Conservation (phyloP, 208 protist genomes). For the Polymyxa betae region DNA sequence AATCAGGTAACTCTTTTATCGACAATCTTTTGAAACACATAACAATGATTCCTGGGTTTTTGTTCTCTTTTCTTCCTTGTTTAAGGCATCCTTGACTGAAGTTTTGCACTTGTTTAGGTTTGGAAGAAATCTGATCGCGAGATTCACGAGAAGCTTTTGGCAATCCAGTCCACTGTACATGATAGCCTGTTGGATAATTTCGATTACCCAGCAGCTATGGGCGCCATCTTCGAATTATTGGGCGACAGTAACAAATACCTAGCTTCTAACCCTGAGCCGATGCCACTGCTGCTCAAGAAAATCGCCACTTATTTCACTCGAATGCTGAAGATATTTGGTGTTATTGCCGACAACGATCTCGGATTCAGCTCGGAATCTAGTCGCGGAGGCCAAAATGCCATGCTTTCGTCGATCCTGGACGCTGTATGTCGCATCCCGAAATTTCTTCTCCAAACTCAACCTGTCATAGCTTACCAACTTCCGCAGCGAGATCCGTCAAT, state of each 20-base stretch:
- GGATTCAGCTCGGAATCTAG: conserved; percentile 5
- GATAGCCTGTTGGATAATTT: conserved; percentile 66
- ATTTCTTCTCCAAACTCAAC: not conserved
- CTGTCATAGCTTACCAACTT: conserved; percentile 32
- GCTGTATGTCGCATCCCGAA: not conserved
- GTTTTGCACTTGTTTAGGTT: conserved; percentile 3
- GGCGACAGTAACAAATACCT: conserved; percentile 51
- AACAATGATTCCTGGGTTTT: not conserved
- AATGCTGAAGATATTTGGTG: conserved; percentile 45
- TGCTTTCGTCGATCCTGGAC: conserved; percentile 40
- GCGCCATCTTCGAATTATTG: not conserved
- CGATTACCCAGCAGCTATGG: conserved; percentile 60
- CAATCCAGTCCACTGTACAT: conserved; percentile 20
- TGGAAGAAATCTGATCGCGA: not conserved
- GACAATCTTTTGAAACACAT: not conserved
- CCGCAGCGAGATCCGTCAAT: conserved; percentile 51
- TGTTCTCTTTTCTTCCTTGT: not conserved
- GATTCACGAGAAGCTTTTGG: not conserved
- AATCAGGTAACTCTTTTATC: conserved; percentile 40
- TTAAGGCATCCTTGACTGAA: not conserved
- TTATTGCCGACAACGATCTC: conserved; percentile 13
- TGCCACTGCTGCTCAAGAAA: conserved; percentile 53
- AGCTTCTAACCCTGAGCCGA: not conserved
- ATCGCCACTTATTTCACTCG: conserved; percentile 48
- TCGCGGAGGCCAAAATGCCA: not conserved